Conservation (phyloP, 2,329 filamentous ascomycete genomes). For the Ophiostoma novo-ulmi region DNA sequence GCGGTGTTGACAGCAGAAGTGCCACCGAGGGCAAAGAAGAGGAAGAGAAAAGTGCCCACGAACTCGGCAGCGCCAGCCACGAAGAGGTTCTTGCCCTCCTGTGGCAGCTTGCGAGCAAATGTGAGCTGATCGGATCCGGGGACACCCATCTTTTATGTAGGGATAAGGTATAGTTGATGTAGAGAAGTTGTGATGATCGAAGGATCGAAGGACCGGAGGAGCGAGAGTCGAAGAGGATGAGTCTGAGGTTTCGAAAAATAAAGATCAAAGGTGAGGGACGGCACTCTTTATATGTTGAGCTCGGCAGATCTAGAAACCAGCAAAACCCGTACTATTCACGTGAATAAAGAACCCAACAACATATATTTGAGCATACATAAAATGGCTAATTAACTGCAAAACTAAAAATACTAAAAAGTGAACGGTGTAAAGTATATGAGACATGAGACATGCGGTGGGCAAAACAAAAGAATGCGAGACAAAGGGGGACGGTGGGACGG, state of each 20-base stretch:
- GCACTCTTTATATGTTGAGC: background rate
- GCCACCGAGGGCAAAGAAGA: constrained; percentile 38
- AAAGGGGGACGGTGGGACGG: background rate
- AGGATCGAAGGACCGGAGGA: background rate
- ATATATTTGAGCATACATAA: background rate
- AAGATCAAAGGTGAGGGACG: background rate
- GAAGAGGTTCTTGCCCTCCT: constrained; percentile 33
- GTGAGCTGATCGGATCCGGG: constrained; percentile 13
- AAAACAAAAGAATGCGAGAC: constrained; percentile 13
- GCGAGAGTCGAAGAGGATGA: background rate
- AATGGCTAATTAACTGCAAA: background rate
- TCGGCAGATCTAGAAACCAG: background rate
- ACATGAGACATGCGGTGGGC: constrained; percentile 17
- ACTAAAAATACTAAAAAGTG: background rate
- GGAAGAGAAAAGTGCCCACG: constrained; percentile 50
- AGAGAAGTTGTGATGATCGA: background rate
- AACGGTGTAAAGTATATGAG: background rate
- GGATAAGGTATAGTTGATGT: background rate
- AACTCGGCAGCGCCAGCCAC: constrained; percentile 47
- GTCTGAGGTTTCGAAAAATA: background rate
- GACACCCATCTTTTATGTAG: constrained; percentile 16
- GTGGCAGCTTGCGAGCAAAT: constrained; percentile 24
- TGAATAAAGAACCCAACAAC: background rate
- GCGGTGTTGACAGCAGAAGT: constrained; percentile 32
- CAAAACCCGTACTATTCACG: background rate